Conservation (phyloP, 495 filamentous ascomycete genomes). For the Xylaria longipes region DNA sequence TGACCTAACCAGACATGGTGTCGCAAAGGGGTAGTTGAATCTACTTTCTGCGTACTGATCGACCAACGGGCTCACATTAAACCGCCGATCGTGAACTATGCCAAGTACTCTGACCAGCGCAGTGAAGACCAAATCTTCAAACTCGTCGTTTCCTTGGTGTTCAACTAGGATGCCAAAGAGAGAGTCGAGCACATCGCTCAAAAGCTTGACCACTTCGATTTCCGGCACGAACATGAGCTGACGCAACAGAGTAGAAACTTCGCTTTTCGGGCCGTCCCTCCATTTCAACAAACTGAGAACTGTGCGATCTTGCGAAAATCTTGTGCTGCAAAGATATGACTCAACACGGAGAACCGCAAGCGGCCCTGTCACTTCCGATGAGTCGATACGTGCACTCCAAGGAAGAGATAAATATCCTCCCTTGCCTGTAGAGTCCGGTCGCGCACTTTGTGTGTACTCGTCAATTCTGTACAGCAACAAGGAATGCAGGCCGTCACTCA, state of each 20-base stretch:
- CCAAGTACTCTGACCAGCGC: slow-evolving; percentile 87
- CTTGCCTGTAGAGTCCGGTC: slow-evolving; percentile 61
- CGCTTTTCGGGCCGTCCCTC: slow-evolving; percentile 73
- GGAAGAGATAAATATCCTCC: slow-evolving; percentile 86
- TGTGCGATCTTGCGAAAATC: slow-evolving; percentile 91
- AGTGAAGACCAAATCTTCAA: slow-evolving; percentile 91
- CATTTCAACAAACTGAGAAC: slow-evolving; percentile 85
- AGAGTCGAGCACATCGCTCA: slow-evolving; percentile 88
- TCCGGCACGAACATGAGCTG: slow-evolving; percentile 92
- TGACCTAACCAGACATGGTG: slow-evolving; percentile 86
- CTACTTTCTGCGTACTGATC: slow-evolving; percentile 87
- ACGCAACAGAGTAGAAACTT: slow-evolving; percentile 75
- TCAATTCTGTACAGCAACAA: slow-evolving; percentile 88
- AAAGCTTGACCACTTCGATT: slow-evolving; percentile 94
- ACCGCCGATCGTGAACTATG: slow-evolving; percentile 92
- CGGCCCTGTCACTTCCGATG: slow-evolving; percentile 78
- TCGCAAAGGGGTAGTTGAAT: slow-evolving; percentile 94
- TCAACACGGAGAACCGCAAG: slow-evolving; percentile 76
- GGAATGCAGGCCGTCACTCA: slow-evolving; percentile 83
- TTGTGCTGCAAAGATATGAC: slow-evolving; percentile 93
- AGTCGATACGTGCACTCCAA: slow-evolving; percentile 71
- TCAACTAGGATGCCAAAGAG: slow-evolving; percentile 91
- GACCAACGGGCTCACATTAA: slow-evolving; percentile 87
- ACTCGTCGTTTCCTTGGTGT: slow-evolving; percentile 85
- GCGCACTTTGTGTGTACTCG: slow-evolving; percentile 70